Evolutionary conservation across 2,329 filamentous ascomycete species (phyloP).

Genomic region (Arthrobotrys sphaeroides): DNA sequence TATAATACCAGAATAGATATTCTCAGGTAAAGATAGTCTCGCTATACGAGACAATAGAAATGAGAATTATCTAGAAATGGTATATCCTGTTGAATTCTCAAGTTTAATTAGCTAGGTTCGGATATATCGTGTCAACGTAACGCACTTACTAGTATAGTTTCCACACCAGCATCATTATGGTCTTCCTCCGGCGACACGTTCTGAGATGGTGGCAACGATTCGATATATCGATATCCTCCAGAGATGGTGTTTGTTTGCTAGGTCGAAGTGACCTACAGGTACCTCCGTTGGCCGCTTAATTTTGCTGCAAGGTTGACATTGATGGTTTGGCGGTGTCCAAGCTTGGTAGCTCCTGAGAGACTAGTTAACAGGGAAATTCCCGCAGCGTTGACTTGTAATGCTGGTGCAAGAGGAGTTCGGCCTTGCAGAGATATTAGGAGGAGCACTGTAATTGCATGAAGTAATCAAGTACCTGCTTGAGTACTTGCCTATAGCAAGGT

Average conservation of each 20-base stretch:
- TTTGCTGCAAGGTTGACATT: neutral
- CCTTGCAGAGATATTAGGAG: neutral
- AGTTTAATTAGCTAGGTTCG: too few relatives aligned
- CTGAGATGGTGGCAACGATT: neutral
- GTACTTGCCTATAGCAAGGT: too few relatives aligned
- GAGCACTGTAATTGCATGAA: too few relatives aligned
- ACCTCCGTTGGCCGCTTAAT: neutral
- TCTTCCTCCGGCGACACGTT: neutral
- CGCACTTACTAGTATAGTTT: too few relatives aligned
- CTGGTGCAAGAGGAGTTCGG: neutral
- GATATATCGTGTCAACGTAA: too few relatives aligned
- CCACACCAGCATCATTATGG: too few relatives aligned
- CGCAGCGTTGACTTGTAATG: neutral
- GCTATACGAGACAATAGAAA: too few relatives aligned
- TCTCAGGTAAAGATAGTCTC: too few relatives aligned
- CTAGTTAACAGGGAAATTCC: neutral
- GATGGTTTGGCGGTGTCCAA: neutral
- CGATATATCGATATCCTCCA: neutral
- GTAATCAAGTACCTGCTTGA: too few relatives aligned
- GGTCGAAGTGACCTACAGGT: neutral
- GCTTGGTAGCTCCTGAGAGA: neutral
- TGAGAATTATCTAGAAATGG: too few relatives aligned
- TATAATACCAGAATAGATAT: too few relatives aligned
- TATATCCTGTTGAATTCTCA: too few relatives aligned
- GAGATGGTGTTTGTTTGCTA: neutral